Evolutionary conservation across 164 flowering plant genomes (phyloP).

Genomic region (Vitis rotundifolia): DNA sequence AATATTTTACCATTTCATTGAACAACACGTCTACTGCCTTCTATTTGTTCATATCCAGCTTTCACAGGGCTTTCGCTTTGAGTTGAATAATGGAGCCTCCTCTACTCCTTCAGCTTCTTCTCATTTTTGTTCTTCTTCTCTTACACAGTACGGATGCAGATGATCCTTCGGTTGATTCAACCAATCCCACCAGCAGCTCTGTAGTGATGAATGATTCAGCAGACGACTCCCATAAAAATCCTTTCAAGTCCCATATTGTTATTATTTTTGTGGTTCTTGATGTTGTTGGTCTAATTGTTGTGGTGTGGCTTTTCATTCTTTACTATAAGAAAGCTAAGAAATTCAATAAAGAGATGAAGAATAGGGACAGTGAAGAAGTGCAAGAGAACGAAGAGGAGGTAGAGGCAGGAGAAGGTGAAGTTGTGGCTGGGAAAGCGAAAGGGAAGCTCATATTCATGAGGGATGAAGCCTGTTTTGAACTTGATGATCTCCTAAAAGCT

Average conservation of each 20-base stretch:
- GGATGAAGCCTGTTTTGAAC: conserved; percentile 32
- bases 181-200: no score
- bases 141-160: no score
- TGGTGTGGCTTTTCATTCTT: conserved; percentile 26
- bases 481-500: conserved; percentile 59
- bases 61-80: no score
- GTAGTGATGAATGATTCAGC: no score
- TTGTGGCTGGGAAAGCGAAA: conserved; percentile 15
- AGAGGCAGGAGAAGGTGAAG: neutral
- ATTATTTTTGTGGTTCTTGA: conserved; percentile 23
- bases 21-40: no score
- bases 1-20: no score
- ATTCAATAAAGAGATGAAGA: conserved; percentile 13
- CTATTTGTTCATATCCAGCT: no score
- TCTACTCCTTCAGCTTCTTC: no score
- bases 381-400: neutral
- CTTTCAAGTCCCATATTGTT: neutral
- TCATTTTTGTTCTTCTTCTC: no score
- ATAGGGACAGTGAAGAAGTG: neutral
- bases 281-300: conserved; percentile 27
- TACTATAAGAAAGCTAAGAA: conserved; percentile 35
- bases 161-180: no score
- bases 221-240: no score
- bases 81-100: no score
- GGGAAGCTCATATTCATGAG: conserved; percentile 43